Evolutionary conservation across 2,329 filamentous ascomycete species (phyloP), one percentile per base, ranked within the genome.

Genomic region (Calonectria multiphialidica): DNA sequence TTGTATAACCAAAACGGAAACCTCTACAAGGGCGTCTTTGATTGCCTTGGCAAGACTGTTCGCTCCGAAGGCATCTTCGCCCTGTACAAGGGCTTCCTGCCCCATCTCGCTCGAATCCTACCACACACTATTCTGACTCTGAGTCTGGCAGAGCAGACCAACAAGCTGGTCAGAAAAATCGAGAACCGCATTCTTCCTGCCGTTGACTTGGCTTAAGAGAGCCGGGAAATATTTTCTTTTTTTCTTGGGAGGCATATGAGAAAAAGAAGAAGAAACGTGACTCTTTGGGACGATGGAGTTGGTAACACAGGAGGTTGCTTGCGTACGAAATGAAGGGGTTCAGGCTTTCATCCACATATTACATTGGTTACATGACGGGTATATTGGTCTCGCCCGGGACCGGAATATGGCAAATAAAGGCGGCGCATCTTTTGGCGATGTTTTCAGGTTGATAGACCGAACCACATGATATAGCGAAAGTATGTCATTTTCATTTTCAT

Each of bases 1-100:
- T 93, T 99, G 88, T 99, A 99, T 88, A 99, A 99, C 87, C 97
- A 99, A 84, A 98, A 96, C 74, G 97, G 97, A 65, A 98, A 98
- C 82, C 89, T 99, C n/a, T 99, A 99, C 88, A 93, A 90, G 77
- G 94, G 96, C 71, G 95, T 97, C 5, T 94, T 98, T 75, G 97
- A 99, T 85, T 99, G 97, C 83, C 85, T 98, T 72, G 91, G 90
- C 82, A 96, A 98, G 86, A 99, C 97, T 0, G 89, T 99, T 73
- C 93, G 93, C 82, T 98, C 95, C 0, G 97, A 99, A 83, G 97
- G 97, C 25, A 80, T 98, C 65, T 86, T 98, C 57, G 97, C 97
- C 73, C 94, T 99, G 71, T 99, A 99, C 88, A 99, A 99, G 88
- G 97, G 97, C 71, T 98, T 97, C 87, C 91, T 98, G 81, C 97